These are phyloP conservation scores for Yamadazyma triangularis DNA, from an alignment of 1,139 yeast genomes.

Conservation along the genomic window DNA sequence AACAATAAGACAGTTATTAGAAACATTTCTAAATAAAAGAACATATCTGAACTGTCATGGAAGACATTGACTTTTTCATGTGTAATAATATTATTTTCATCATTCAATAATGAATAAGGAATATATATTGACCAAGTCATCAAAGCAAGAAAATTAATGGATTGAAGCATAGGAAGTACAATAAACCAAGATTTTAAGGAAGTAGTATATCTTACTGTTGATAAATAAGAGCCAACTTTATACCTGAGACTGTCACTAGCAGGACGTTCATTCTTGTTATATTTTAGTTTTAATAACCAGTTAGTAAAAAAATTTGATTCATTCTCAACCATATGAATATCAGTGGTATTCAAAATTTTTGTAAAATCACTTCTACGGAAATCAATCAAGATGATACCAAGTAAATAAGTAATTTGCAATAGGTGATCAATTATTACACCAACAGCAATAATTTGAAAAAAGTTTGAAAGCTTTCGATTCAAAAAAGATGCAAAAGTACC, in stretches of 20 bases:
- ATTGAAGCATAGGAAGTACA: conserved; percentile 13
- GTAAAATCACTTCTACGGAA: conserved; percentile 57
- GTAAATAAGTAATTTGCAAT: conserved; percentile 58
- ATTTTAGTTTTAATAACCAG: conserved; percentile 15
- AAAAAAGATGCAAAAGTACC: conserved; percentile 18
- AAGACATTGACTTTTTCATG: conserved; percentile 5
- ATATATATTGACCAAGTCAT: conserved; percentile 24
- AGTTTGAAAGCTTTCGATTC: conserved; percentile 13
- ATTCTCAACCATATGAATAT: conserved; percentile 1
- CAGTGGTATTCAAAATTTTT: conserved; percentile 29
- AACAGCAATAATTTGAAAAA: conserved; percentile 17
- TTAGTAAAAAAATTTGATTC: conserved; percentile 23
- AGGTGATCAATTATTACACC: conserved; percentile 52
- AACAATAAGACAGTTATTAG: conserved; percentile 24
- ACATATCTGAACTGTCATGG: conserved; percentile 10
- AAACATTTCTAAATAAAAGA: conserved; percentile 30
- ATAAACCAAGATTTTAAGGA: conserved; percentile 16
- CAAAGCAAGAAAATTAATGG: conserved; percentile 15
- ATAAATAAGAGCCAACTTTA: conserved; percentile 30
- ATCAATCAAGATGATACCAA: conserved; percentile 65
- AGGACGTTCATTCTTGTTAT: conserved; percentile 8
- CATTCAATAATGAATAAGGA: conserved; percentile 21
- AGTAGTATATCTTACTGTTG: conserved; percentile 31
- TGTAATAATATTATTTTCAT: conserved; percentile 9
- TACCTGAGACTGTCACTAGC: conserved; percentile 19